Percentiles rank a stretch among this genome's conserved stretches.
phyloP scores from a whole-genome alignment of 2,329 filamentous ascomycete species.

The Annulohypoxylon truncatum region DNA sequence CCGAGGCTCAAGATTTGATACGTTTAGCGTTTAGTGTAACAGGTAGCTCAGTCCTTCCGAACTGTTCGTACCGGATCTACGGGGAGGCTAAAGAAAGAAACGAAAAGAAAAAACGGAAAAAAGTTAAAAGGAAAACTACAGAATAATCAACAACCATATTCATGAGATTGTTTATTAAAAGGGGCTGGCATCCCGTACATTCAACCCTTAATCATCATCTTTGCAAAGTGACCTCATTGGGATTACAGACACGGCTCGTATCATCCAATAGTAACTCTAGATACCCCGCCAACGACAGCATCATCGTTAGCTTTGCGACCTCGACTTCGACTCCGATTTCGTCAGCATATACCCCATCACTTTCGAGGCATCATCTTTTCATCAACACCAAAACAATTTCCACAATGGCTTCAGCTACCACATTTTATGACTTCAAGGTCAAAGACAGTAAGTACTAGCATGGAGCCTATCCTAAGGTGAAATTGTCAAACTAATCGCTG shows the following conservation, averaged over 20 bases:
- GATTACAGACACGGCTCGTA: constrained; percentile 21
- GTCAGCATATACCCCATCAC: constrained; percentile 17
- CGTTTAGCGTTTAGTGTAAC: constrained; percentile 24
- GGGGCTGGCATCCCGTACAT: constrained; percentile 28
- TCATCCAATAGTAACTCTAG: constrained; percentile 28
- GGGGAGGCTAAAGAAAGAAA: not conserved
- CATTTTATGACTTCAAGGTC: constrained; percentile 87
- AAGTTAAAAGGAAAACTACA: not conserved
- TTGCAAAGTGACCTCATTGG: constrained; percentile 26
- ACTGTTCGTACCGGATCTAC: not conserved
- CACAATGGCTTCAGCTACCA: constrained; percentile 74
- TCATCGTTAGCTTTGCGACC: constrained; percentile 32
- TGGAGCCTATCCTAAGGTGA: not conserved
- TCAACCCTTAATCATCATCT: constrained; percentile 16
- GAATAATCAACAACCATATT: constrained; percentile 9
- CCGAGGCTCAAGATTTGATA: constrained; percentile 35
- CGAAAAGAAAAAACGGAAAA: not conserved
- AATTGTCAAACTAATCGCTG: constrained; percentile 30
- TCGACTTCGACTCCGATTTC: constrained; percentile 29
- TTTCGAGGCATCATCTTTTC: constrained; percentile 7
- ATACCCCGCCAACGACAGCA: constrained; percentile 42
- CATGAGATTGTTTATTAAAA: constrained; percentile 30
- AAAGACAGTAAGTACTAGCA: constrained; percentile 76
- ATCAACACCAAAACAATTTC: constrained; percentile 36
- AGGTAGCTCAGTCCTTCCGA: not conserved